Conservation (phyloP, 345 rosid species). For the Arabidopsis arenosa region DNA sequence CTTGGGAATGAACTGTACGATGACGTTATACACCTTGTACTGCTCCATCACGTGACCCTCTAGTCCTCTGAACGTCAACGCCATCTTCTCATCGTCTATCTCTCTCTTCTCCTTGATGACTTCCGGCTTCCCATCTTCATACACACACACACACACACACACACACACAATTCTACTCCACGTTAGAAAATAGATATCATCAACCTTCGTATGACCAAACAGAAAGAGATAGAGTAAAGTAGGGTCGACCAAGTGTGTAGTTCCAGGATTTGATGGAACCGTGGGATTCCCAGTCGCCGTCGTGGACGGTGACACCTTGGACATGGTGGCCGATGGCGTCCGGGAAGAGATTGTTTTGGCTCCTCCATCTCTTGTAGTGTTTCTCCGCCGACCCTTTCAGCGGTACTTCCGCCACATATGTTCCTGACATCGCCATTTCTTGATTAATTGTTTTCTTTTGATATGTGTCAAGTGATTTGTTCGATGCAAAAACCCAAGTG, state of each 20-base stretch:
- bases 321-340: conserved; percentile 32
- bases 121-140: conserved; percentile 33
- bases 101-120: conserved; percentile 37
- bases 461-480: conserved; percentile 1
- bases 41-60: conserved; percentile 20
- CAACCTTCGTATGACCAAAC: not conserved
- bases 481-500: not conserved
- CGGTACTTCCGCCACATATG: conserved; percentile 27
- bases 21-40: conserved; percentile 4
- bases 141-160: not conserved
- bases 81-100: conserved; percentile 25
- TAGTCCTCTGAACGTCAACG: conserved; percentile 14
- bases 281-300: conserved; percentile 34
- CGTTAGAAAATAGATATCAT: not conserved
- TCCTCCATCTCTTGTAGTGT: conserved; percentile 37
- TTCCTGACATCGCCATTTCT: conserved; percentile 38
- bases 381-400: conserved; percentile 26
- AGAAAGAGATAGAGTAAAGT: too few relatives aligned
- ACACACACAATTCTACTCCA: not conserved
- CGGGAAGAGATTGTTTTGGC: conserved; percentile 17
- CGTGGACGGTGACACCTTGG: conserved; percentile 25
- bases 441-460: not conserved
- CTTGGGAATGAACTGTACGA: conserved; percentile 15
- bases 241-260: not conserved
- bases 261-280: conserved; percentile 31